Conservation (phyloP, 176 grass and related monocot species). For the Leersia perrieri region DNA sequence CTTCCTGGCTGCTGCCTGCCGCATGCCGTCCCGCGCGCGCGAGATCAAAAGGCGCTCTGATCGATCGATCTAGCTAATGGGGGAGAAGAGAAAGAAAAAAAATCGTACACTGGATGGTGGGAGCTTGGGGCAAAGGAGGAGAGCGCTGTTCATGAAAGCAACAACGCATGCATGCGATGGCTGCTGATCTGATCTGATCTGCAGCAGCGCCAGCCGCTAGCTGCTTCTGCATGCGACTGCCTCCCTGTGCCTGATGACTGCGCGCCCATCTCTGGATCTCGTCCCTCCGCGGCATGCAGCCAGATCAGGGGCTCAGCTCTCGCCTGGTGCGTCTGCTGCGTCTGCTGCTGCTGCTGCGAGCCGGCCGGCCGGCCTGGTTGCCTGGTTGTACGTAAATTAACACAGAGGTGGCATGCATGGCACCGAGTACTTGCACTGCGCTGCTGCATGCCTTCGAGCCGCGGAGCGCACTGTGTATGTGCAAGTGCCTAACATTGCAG, state of each 20-base stretch:
- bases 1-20: not conserved
- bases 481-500: not conserved
- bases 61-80: not conserved
- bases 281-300: not conserved
- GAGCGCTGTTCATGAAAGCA: conserved; percentile 32
- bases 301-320: too few relatives aligned
- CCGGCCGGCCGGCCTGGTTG: too few relatives aligned
- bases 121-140: not conserved
- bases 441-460: not conserved
- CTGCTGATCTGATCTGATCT: not conserved
- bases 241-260: too few relatives aligned
- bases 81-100: not conserved
- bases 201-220: not conserved
- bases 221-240: not conserved
- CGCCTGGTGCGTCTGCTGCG: too few relatives aligned
- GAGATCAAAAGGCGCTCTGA: not conserved
- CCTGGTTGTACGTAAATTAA: not conserved
- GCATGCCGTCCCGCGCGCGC: not conserved
- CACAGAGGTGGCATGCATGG: not conserved
- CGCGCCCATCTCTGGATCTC: not conserved
- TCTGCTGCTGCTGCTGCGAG: too few relatives aligned
- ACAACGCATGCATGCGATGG: conserved; percentile 19
- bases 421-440: not conserved
- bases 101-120: not conserved
- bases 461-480: not conserved